Evolutionary conservation across 208 protist species (phyloP).

Genomic region (Leishmania lainsoni): DNA sequence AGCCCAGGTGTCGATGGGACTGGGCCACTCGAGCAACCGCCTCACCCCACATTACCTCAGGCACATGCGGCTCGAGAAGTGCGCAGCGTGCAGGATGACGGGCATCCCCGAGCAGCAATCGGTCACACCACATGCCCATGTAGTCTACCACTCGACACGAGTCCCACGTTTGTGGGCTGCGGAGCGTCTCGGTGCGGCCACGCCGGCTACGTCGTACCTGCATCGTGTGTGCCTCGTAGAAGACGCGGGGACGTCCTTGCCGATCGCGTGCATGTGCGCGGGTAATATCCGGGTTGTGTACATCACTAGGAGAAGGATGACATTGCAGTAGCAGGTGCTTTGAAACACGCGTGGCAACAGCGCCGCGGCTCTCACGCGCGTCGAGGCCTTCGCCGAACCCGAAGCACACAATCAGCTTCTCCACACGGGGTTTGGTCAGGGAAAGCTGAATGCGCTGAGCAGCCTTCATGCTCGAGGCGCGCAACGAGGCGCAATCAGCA

Average conservation of each 20-base stretch:
- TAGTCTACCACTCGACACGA: constrained; percentile 66
- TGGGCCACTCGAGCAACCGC: constrained; percentile 61
- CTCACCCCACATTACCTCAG: constrained; percentile 40
- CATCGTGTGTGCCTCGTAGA: constrained; percentile 30
- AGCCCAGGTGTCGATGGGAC: constrained; percentile 51
- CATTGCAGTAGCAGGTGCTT: constrained; percentile 58
- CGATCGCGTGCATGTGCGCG: constrained; percentile 58
- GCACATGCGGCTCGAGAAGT: constrained; percentile 68
- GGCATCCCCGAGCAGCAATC: constrained; percentile 73
- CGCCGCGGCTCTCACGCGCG: constrained; percentile 30
- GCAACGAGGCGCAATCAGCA: neutral
- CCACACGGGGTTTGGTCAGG: constrained; percentile 28
- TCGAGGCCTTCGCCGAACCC: constrained; percentile 33
- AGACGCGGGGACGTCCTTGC: constrained; percentile 48
- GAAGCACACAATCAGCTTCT: constrained; percentile 67
- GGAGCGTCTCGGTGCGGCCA: constrained; percentile 16
- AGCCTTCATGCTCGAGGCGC: constrained; percentile 14
- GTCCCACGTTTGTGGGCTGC: constrained; percentile 77
- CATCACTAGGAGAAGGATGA: constrained; percentile 62
- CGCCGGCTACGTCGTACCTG: constrained; percentile 4
- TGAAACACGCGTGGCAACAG: constrained; percentile 43
- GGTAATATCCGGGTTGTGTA: constrained; percentile 67
- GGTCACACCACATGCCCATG: constrained; percentile 84
- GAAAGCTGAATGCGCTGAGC: constrained; percentile 35
- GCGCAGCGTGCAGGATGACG: constrained; percentile 53